These are phyloP conservation scores for Schizothecium vesticola DNA, from an alignment of 495 filamentous ascomycete genomes.

Conservation along the genomic window DNA sequence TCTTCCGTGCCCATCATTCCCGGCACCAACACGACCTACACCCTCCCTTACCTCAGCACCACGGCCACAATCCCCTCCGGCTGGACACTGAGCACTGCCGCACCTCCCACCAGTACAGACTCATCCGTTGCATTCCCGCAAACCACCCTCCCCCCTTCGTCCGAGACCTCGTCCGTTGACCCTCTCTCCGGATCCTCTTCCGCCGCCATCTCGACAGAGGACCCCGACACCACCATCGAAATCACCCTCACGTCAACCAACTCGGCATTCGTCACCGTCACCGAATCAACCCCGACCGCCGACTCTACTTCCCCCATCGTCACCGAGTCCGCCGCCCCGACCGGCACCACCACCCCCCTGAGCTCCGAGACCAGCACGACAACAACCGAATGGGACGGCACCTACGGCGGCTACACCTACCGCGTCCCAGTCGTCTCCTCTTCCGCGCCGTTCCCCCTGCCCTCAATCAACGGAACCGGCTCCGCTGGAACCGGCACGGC, in stretches of 20 bases:
- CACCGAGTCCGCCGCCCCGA: not conserved
- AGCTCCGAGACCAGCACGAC: not conserved
- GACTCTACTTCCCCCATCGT: not conserved
- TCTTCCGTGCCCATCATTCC: not conserved
- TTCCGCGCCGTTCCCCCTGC: not conserved
- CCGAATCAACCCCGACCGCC: not conserved
- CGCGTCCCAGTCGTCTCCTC: not conserved
- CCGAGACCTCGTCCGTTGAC: not conserved
- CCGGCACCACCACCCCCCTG: not conserved
- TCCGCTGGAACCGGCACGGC: not conserved
- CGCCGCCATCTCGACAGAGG: not conserved
- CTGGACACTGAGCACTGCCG: not conserved
- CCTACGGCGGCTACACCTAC: constrained; percentile 1
- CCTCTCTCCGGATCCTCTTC: not conserved
- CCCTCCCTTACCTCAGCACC: not conserved
- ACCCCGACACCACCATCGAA: not conserved
- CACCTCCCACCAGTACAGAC: not conserved
- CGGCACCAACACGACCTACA: not conserved
- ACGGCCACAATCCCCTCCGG: not conserved
- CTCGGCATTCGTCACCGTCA: not conserved
- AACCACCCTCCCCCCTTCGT: not conserved
- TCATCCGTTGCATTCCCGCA: not conserved
- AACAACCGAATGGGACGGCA: not conserved
- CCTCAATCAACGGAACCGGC: not conserved
- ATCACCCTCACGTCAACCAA: not conserved